These are phyloP conservation scores for Myxozyma kluyveri DNA, from an alignment of 805 yeast species.

Conservation along the genomic window DNA sequence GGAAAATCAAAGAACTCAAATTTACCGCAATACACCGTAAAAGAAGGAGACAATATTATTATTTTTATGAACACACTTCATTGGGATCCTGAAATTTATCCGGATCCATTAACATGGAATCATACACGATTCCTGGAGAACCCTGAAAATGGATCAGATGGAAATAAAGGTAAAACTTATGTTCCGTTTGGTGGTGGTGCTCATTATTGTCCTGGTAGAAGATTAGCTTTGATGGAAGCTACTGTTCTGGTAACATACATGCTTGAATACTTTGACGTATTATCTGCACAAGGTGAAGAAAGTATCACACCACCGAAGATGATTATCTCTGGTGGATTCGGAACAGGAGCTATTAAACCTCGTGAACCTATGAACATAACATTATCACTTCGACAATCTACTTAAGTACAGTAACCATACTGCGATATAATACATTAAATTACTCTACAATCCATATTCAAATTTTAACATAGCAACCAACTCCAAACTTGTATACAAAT, in stretches of 20 bases:
- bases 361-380: too few relatives aligned
- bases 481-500: too few relatives aligned
- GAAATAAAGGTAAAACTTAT: slow-evolving; percentile 6
- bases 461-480: too few relatives aligned
- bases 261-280: slow-evolving; percentile 22
- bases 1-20: not conserved
- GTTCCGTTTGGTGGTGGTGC: slow-evolving; percentile 20
- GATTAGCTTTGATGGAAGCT: slow-evolving; percentile 21
- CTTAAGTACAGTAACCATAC: too few relatives aligned
- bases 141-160: slow-evolving; percentile 5
- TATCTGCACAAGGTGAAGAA: slow-evolving; percentile 2
- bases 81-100: slow-evolving; percentile 23
- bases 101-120: slow-evolving; percentile 25
- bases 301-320: not conserved
- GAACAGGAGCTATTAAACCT: not conserved
- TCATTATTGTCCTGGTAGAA: slow-evolving; percentile 22
- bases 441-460: too few relatives aligned
- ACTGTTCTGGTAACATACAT: slow-evolving; percentile 16
- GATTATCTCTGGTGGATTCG: not conserved
- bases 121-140: slow-evolving; percentile 17
- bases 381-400: too few relatives aligned
- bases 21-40: slow-evolving; percentile 1
- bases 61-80: slow-evolving; percentile 17
- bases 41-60: slow-evolving; percentile 16
- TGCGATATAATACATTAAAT: too few relatives aligned